Conservation (phyloP, 2,329 filamentous ascomycete species). For the Talaromyces sp. region DNA sequence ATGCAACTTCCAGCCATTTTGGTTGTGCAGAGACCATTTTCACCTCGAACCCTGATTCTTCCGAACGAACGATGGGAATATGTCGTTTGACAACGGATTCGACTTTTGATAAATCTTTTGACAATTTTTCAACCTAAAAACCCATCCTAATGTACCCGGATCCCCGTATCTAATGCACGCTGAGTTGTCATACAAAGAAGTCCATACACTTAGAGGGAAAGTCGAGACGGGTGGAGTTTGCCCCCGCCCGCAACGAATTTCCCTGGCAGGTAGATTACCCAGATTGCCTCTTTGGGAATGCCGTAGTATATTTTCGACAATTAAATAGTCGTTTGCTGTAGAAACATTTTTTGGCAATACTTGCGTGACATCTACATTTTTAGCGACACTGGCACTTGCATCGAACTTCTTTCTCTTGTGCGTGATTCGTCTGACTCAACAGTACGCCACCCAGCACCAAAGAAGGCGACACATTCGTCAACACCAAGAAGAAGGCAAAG, state of each 20-base stretch:
- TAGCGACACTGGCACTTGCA: too few relatives aligned
- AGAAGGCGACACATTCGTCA: neutral
- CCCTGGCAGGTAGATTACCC: neutral
- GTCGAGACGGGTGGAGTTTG: constrained; percentile 5
- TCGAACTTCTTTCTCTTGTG: neutral
- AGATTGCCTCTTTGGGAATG: neutral
- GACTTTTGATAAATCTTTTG: neutral
- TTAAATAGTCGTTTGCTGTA: neutral
- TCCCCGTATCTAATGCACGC: neutral
- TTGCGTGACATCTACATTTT: neutral
- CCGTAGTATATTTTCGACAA: neutral
- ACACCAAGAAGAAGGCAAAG: neutral
- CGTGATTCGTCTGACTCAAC: neutral
- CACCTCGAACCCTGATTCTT: neutral
- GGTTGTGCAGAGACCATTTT: neutral
- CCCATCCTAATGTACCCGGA: neutral
- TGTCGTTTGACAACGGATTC: neutral
- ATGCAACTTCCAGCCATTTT: constrained; percentile 16
- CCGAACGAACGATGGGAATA: neutral
- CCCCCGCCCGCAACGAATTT: constrained; percentile 15
- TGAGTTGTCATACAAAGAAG: neutral
- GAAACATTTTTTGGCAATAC: neutral
- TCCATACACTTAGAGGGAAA: neutral
- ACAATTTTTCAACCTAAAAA: neutral
- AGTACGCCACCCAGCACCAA: neutral